Percentiles rank a stretch among this genome's conserved stretches.
phyloP scores from a whole-genome alignment of 768 basidiomycete species.

The Crassisporium funariophilum region DNA sequence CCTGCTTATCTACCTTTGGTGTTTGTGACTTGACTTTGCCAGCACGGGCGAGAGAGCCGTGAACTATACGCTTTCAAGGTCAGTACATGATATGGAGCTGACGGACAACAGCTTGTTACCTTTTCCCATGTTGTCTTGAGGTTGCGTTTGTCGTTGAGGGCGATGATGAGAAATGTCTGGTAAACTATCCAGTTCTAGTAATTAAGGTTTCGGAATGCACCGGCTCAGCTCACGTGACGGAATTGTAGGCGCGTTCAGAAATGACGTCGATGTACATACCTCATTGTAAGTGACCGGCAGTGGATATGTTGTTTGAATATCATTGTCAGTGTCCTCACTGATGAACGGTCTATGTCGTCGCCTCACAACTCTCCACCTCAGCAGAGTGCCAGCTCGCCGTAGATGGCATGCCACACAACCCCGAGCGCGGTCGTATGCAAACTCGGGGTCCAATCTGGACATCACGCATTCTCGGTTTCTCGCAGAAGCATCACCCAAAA shows the following conservation, averaged over 20 bases:
- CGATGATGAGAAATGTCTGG: slow-evolving; percentile 31
- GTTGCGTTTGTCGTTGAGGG: slow-evolving; percentile 40
- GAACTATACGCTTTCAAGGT: slow-evolving; percentile 55
- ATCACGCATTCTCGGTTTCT: slow-evolving; percentile 46
- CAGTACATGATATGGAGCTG: slow-evolving; percentile 1
- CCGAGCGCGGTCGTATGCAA: too few relatives aligned
- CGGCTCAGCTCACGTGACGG: slow-evolving; percentile 9
- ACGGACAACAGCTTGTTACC: slow-evolving; percentile 38
- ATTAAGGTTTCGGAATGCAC: slow-evolving; percentile 37
- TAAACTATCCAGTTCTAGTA: slow-evolving; percentile 44
- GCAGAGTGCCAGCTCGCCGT: too few relatives aligned
- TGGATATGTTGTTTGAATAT: too few relatives aligned
- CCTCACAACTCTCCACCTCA: too few relatives aligned
- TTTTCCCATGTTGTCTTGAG: slow-evolving; percentile 78
- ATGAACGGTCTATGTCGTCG: too few relatives aligned
- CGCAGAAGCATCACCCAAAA: slow-evolving; percentile 37
- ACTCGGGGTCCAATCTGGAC: too few relatives aligned
- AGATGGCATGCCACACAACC: too few relatives aligned
- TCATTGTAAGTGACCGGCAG: too few relatives aligned
- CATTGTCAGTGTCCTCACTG: too few relatives aligned
- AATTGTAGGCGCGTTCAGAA: too few relatives aligned
- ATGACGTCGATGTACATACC: too few relatives aligned
- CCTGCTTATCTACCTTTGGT: slow-evolving; percentile 97
- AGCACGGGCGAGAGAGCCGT: slow-evolving; percentile 99
- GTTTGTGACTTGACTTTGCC: slow-evolving; percentile 99